These are phyloP conservation scores for Xylariaceae sp. DNA, from an alignment of 2,329 filamentous ascomycete species.

Conservation along the genomic window DNA sequence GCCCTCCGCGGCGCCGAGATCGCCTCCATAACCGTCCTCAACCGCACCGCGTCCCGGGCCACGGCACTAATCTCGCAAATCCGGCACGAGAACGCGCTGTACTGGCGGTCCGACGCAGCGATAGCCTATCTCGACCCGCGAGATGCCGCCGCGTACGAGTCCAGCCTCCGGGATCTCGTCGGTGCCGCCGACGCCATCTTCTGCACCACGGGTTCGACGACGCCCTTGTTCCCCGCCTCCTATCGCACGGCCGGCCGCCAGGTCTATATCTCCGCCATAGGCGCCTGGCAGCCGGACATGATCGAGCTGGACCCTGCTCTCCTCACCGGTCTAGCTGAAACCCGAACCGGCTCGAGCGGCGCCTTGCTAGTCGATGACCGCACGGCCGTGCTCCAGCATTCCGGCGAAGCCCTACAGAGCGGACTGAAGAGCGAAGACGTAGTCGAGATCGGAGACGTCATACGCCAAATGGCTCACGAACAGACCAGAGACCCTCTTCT, in stretches of 20 bases:
- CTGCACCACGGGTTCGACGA: constrained; percentile 8
- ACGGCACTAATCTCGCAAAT: constrained; percentile 2
- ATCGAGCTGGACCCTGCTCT: constrained; percentile 16
- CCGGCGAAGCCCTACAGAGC: constrained; percentile 10
- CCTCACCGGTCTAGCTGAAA: neutral
- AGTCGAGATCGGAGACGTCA: constrained; percentile 13
- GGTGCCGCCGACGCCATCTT: constrained; percentile 9
- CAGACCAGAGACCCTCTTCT: neutral
- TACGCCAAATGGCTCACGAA: neutral
- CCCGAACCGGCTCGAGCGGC: neutral
- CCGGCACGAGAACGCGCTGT: constrained; percentile 4
- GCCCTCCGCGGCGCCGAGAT: constrained; percentile 16
- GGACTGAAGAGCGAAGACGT: constrained; percentile 3
- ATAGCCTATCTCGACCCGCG: constrained; percentile 7
- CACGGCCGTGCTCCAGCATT: constrained; percentile 11
- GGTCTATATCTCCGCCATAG: constrained; percentile 16
- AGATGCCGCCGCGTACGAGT: constrained; percentile 1
- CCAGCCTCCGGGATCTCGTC: neutral
- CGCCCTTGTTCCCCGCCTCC: constrained; percentile 12
- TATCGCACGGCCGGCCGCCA: constrained; percentile 1
- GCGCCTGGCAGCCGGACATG: constrained; percentile 18
- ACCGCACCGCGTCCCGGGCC: constrained; percentile 11
- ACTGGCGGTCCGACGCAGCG: constrained; percentile 8
- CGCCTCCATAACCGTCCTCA: constrained; percentile 6
- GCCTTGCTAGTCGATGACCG: constrained; percentile 15